phyloP scores from a whole-genome alignment of 768 basidiomycete genomes.

The Neoboletus magnificus region DNA sequence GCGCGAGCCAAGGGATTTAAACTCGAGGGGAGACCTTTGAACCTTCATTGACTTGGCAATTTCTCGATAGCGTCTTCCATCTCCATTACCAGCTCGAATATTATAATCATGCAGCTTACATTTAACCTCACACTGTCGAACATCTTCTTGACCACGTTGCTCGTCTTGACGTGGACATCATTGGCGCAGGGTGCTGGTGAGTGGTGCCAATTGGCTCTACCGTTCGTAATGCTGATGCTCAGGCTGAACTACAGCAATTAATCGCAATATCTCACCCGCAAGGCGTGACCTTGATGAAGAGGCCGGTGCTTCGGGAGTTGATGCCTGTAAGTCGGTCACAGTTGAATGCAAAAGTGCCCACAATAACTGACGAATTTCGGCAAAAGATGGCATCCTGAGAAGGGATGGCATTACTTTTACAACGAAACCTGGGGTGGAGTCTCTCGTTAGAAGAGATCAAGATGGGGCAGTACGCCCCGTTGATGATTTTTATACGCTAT shows the following conservation, averaged over 20 bases:
- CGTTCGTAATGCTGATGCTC: neutral
- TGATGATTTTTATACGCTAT: neutral
- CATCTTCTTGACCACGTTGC: neutral
- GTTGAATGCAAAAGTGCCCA: neutral
- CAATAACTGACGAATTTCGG: neutral
- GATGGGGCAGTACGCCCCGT: neutral
- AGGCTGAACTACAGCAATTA: neutral
- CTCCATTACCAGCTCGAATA: neutral
- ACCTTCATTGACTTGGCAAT: neutral
- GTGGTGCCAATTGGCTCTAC: neutral
- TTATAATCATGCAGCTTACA: neutral
- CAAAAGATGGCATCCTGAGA: neutral
- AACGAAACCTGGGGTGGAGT: neutral
- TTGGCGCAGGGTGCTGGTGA: slow-evolving; percentile 6
- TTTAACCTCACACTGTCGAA: neutral
- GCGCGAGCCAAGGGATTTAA: slow-evolving; percentile 4
- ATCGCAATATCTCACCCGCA: neutral
- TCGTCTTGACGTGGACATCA: slow-evolving; percentile 3
- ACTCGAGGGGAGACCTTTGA: neutral
- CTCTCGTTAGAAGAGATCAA: neutral
- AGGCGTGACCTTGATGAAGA: neutral
- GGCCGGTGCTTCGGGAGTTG: neutral
- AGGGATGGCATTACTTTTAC: neutral
- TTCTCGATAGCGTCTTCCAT: neutral
- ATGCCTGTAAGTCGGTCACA: neutral